Evolutionary conservation across 129 eudicot species (phyloP), one percentile per base, ranked within the genome.

Genomic region (Heracleum sosnowskyi): DNA sequence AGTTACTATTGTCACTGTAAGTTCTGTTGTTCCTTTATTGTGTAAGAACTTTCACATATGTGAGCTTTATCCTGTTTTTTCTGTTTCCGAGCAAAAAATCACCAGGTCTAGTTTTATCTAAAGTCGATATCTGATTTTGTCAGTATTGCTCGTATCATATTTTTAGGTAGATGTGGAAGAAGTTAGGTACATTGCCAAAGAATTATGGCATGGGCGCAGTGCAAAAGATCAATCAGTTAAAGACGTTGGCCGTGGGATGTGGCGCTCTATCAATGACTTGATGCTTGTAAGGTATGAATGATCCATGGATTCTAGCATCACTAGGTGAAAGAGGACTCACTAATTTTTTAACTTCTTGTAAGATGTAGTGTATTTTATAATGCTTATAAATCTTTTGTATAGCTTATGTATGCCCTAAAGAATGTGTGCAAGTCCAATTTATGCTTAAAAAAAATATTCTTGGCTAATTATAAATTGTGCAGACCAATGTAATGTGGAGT

Each of bases 201-300:
- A 95, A 82, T 87, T 95, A 86, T 95, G 99, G 99, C 99, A 84
- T 82, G 91, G 99, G 47, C 83, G 97, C 86, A 95, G 99, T 79
- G 97, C 99, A 18, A 89, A 90, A 85, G 99, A 95, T 83, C 82
- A 87, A 79, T 84, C 88, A 39, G 81, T 70, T 76, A 92, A 90
- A 87, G 91, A 90, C 78, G 91, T 91, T 16, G 99, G 99, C 28
- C 99, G 99, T 76, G 97, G 90, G 80, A 90, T 95, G 99, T 95
- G 99, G 99, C 97, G 93, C 76, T 88, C 99, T 26, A 89, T 90
- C 33, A 90, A 95, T 73, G 99, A 95, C 82, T 82, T 95, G 78
- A 91, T 95, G 89, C 96, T 95, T 40, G 88, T 92, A 49, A 92
- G 99, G 99, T 95, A 91, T 77, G 72, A 66, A 15, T 70, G 20